Evolutionary conservation across 176 grass and related monocot species (phyloP), one percentile per base, ranked within the genome.

Genomic region (Calamus simplicifolius): DNA sequence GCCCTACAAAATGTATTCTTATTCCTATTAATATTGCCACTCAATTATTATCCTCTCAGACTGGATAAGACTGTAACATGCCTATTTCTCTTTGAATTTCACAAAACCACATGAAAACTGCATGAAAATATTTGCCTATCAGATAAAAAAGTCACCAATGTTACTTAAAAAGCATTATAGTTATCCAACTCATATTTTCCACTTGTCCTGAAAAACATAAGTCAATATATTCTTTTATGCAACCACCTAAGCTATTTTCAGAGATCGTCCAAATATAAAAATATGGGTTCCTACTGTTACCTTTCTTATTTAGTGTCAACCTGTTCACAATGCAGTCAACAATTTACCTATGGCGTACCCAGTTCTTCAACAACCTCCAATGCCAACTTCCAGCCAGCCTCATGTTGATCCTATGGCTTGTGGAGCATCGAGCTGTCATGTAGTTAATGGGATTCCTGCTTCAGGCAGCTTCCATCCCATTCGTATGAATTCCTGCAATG

Each of bases 311-410:
- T 66, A 88, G 70, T 58, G 78, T 48, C 66, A 75, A 75, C 58
- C 62, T 80, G 57, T 77, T 73, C 80, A 63, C 67, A 72, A 65
- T 85, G 83, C 94, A 98, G 94, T 98, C 71, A 89, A 80, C 62
- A 85, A 83, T 85, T 72, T 92, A 57, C 94, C 94, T 16, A 98
- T 98, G 79, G 94, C 88, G 49, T 98, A 98, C 68, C 94, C 94
- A 35, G 79, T 98, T 69, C 72, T 98, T 67, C 88, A 88, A 58
- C 94, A 98, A 50, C 81, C 82, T 77, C 64, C 72, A n/a, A 88
- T 98, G 56, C 79, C 76, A 70, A 70, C 79, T 70, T 66, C 84
- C 2, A 69, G 87, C 53, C 84, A 85, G 19, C 79, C 94, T 67
- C 85, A 93, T 50, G 59, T 85, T 57, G 94, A 93, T 28, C 69